A percentile compares a stretch with the other conserved stretches of the same genome.
phyloP scores from a whole-genome alignment of 1,139 yeast genomes.

The Ogataea hybrid region DNA sequence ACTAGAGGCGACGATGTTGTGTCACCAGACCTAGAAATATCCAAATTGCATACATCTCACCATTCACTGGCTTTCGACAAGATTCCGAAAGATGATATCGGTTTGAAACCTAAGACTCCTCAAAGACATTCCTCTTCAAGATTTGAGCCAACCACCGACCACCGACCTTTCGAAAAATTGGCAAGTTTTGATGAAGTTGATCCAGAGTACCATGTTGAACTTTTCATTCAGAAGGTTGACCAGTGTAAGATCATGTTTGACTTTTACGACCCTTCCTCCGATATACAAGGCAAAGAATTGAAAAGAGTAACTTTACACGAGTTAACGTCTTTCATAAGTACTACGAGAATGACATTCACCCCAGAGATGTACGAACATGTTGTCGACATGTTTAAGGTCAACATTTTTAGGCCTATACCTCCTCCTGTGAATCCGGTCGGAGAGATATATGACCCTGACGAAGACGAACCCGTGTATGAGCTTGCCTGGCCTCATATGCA shows the following conservation, averaged over 20 bases:
- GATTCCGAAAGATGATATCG: slow-evolving; percentile 47
- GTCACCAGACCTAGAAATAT: slow-evolving; percentile 26
- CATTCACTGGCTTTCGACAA: slow-evolving; percentile 30
- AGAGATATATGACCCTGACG: slow-evolving; percentile 96
- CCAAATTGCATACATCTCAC: slow-evolving; percentile 29
- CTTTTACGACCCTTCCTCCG: slow-evolving; percentile 89
- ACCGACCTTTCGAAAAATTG: slow-evolving; percentile 73
- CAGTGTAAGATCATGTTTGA: slow-evolving; percentile 95
- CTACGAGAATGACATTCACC: slow-evolving; percentile 80
- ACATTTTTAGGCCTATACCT: slow-evolving; percentile 92
- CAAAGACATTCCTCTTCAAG: slow-evolving; percentile 93
- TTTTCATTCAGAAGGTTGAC: slow-evolving; percentile 84
- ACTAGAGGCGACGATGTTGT: slow-evolving; percentile 10
- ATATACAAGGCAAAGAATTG: slow-evolving; percentile 88
- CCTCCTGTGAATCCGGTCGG: slow-evolving; percentile 98
- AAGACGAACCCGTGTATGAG: slow-evolving; percentile 96
- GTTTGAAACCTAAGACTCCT: slow-evolving; percentile 58
- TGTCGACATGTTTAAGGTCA: slow-evolving; percentile 83
- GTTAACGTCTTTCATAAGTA: slow-evolving; percentile 74
- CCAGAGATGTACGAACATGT: slow-evolving; percentile 90
- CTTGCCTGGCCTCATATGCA: slow-evolving; percentile 99
- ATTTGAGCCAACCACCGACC: slow-evolving; percentile 74
- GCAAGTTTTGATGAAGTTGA: slow-evolving; percentile 91
- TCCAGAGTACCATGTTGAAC: slow-evolving; percentile 77
- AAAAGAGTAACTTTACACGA: slow-evolving; percentile 86